Base-by-base conservation (phyloP, 306 rosid genomes). In the Echinosophora koreensis region DNA sequence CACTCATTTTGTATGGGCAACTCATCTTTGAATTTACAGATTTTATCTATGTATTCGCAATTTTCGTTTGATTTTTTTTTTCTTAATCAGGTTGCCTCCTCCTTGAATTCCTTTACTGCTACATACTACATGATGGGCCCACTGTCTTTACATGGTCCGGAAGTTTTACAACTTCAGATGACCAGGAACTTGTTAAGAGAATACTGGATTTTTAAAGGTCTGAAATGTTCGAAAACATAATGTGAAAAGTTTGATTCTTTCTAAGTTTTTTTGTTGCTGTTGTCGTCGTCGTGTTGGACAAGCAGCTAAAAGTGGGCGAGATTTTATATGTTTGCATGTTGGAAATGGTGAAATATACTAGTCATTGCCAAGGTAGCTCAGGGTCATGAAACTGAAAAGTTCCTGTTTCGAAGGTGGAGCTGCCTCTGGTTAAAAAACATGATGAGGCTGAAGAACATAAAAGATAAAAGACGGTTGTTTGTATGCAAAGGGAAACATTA, bases 151-250 rank as follows among this genome's bases (percentile, higher is more conserved):
- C 90, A 30, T 96, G 99, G 99, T 80, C 86, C 30, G 99, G 99
- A 84, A 80, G 87, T 86, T 84, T 91, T 55, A 77, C 98, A 59
- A 87, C 71, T 70, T 18, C 97, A 10, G 92, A 96, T 71, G 79
- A 87, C 70, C 98, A 91, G 39, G 99, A 91, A 79, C 89, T 96
- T 68, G 85, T 84, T 67, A 98, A 96, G 75, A 90, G 99, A 79
- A 89, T 88, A 88, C 86, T 96, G 69, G 99, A 96, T 90, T 74
- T 96, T 82, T 96, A 65, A 92, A 92, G 97, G 99, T 95, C 70
- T 80, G 80, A 35, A 69, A 9, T n/a, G n/a, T n/a, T n/a, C n/a
- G n/a, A n/a, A n/a, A n/a, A n/a, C n/a, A n/a, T n/a, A 54, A 73
- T 71, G 28, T 79, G 76, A 42, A 56, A 63, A 41, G 4, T 63